These are phyloP conservation scores for Petunia axillaris DNA, from an alignment of 257 asterid genomes.

Conservation along the genomic window DNA sequence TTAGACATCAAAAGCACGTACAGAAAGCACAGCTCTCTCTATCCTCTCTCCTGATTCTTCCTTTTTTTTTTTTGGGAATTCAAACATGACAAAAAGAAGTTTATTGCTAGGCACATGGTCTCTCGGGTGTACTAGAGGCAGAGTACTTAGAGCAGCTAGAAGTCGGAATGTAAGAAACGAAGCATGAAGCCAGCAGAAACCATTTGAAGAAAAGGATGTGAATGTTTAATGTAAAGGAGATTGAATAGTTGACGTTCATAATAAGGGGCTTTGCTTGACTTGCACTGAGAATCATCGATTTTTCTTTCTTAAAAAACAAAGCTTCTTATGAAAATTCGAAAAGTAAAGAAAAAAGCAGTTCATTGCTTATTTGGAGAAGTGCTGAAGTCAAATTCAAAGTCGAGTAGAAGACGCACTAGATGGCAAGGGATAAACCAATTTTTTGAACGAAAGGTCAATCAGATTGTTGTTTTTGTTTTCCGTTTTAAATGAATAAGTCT, in stretches of 20 bases:
- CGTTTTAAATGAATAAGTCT: not conserved
- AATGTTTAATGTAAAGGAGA: constrained; percentile 1
- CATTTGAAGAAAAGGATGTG: not conserved
- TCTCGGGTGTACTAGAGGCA: constrained; percentile 1
- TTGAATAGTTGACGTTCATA: not conserved
- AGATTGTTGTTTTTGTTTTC: not conserved
- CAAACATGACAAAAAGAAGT: constrained; percentile 6
- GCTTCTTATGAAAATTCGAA: not conserved
- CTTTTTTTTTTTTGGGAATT: not conserved
- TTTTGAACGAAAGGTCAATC: constrained; percentile 9
- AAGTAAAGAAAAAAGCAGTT: not conserved
- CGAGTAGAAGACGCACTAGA: not conserved
- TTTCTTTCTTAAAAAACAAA: not conserved
- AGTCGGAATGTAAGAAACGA: not conserved
- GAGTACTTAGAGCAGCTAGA: constrained; percentile 12
- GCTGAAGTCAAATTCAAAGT: not conserved
- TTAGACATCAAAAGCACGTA: constrained; percentile 8
- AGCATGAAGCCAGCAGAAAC: not conserved
- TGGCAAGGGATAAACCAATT: constrained; percentile 1
- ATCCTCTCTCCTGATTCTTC: not conserved
- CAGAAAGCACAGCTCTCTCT: constrained; percentile 7
- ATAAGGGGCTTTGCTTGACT: not conserved
- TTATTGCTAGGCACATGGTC: not conserved
- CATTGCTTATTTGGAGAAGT: not conserved
- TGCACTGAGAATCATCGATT: not conserved